Conservation (phyloP, 2,329 filamentous ascomycete genomes). For the Xylariaceae sp. region DNA sequence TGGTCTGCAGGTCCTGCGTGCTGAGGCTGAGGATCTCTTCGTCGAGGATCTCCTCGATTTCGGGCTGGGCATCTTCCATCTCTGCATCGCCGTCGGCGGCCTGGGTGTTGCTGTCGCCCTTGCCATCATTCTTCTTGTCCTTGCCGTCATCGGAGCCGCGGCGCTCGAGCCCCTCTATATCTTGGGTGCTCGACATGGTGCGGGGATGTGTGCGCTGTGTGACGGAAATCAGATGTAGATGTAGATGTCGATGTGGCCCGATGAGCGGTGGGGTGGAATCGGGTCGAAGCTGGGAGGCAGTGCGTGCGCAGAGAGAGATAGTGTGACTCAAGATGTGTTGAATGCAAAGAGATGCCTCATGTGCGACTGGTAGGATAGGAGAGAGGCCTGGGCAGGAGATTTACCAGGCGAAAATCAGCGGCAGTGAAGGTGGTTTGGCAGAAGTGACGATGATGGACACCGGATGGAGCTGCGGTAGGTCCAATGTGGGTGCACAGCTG, state of each 20-base stretch:
- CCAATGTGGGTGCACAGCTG: neutral
- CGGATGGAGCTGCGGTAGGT: slow-evolving; percentile 7
- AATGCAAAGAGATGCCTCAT: too few species aligned
- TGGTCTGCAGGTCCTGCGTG: slow-evolving; percentile 91
- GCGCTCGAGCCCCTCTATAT: slow-evolving; percentile 25
- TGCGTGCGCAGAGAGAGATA: too few species aligned
- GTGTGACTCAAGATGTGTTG: too few species aligned
- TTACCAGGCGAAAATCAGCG: neutral
- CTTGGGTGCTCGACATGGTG: slow-evolving; percentile 33
- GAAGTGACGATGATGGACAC: slow-evolving; percentile 19
- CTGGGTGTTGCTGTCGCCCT: slow-evolving; percentile 54
- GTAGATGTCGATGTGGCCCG: neutral
- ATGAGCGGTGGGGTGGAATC: neutral
- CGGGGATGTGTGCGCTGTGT: slow-evolving; percentile 6
- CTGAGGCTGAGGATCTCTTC: slow-evolving; percentile 89
- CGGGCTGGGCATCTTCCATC: slow-evolving; percentile 79
- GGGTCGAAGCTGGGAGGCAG: neutral
- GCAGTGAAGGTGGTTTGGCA: neutral
- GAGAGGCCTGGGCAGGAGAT: too few species aligned
- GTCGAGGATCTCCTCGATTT: slow-evolving; percentile 81
- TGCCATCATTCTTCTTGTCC: slow-evolving; percentile 45
- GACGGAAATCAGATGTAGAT: neutral
- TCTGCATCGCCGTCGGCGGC: slow-evolving; percentile 74
- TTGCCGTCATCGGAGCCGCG: slow-evolving; percentile 27
- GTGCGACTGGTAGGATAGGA: too few species aligned